These are phyloP conservation scores for Coniella lustricola DNA, from an alignment of 2,329 filamentous ascomycete species.

Conservation along the genomic window DNA sequence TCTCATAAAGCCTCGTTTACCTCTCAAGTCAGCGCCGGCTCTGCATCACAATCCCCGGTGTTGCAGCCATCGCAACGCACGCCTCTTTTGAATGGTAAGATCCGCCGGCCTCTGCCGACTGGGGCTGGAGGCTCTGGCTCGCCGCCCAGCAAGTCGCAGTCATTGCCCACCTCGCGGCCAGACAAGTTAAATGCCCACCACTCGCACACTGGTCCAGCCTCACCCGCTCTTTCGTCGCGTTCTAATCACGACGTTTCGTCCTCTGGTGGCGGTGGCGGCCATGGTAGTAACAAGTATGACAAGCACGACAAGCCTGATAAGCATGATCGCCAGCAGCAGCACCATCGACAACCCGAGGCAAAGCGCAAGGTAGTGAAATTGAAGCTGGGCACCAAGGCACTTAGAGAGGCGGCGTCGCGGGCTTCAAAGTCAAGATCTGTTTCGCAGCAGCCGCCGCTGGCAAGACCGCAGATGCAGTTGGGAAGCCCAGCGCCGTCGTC, in stretches of 20 bases:
- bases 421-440: not conserved
- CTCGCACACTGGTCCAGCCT: not conserved
- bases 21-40: conserved; percentile 8
- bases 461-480: not conserved
- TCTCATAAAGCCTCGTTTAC: conserved; percentile 6
- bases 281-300: too few relatives aligned
- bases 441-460: not conserved
- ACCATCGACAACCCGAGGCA: not conserved
- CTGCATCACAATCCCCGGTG: conserved; percentile 2
- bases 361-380: conserved; percentile 13
- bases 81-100: conserved; percentile 10
- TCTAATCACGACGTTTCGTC: too few relatives aligned
- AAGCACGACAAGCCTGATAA: too few relatives aligned
- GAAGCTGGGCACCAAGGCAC: conserved; percentile 6
- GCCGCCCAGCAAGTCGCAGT: conserved; percentile 6
- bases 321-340: not conserved
- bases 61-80: conserved; percentile 9
- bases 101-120: conserved; percentile 13
- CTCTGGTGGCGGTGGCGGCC: too few relatives aligned
- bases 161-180: not conserved
- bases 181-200: not conserved
- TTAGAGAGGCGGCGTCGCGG: not conserved
- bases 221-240: not conserved
- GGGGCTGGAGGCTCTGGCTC: conserved; percentile 3
- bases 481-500: not conserved